These are phyloP conservation scores for Leccinum disarticulatum DNA, from an alignment of 768 basidiomycete genomes.

Conservation along the genomic window DNA sequence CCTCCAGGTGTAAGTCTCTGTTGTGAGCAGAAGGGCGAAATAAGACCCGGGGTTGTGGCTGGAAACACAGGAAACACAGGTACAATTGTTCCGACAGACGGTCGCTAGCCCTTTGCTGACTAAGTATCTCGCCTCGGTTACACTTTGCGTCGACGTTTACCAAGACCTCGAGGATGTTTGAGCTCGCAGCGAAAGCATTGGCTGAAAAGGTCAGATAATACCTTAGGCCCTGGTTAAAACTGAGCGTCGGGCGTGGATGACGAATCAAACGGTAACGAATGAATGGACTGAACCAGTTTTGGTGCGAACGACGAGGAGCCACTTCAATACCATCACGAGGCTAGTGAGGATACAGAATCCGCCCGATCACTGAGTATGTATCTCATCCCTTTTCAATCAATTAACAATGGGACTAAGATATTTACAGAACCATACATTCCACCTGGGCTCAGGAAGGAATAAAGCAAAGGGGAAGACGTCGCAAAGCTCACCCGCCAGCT, in stretches of 20 bases:
- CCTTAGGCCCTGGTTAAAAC: no score
- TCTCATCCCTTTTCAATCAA: constrained; percentile 2
- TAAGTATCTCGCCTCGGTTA: no score
- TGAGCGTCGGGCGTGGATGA: constrained; percentile 18
- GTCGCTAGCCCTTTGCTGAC: no score
- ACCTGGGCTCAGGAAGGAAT: constrained; percentile 60
- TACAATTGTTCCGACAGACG: no score
- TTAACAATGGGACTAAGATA: constrained; percentile 1
- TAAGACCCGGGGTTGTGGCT: no score
- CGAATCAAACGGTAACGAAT: constrained; percentile 21
- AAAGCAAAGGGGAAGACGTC: constrained; percentile 37
- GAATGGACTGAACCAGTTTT: constrained; percentile 39
- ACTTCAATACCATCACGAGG: not conserved
- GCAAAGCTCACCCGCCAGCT: constrained; percentile 69
- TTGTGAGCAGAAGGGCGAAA: no score
- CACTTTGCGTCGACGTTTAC: no score
- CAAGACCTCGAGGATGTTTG: no score
- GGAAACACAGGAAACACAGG: no score
- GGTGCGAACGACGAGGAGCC: constrained; percentile 10
- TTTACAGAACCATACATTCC: constrained; percentile 65
- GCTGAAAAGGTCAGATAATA: no score
- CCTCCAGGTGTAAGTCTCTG: no score
- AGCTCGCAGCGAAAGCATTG: no score
- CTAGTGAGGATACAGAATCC: not conserved
- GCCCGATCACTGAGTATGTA: constrained; percentile 13